Percentiles rank a stretch among this genome's conserved stretches.
phyloP scores from a whole-genome alignment of 1,284 basidiomycete genomes.

The Trichosporon sp. region DNA sequence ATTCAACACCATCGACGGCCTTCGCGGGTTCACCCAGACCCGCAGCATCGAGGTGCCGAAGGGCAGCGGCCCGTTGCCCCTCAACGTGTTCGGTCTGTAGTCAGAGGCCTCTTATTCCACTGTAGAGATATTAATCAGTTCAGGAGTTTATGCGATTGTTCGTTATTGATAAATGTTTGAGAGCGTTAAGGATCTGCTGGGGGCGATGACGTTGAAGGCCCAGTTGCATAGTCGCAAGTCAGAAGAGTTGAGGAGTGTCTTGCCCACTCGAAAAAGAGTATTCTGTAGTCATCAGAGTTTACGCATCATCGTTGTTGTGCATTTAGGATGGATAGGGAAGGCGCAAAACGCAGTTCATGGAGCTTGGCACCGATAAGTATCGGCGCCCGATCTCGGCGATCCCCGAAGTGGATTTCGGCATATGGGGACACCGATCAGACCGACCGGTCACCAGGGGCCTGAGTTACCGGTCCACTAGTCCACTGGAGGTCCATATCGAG shows the following conservation, averaged over 20 bases:
- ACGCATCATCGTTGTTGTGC: not conserved
- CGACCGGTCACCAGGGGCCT: not conserved
- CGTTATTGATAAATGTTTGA: too few relatives aligned
- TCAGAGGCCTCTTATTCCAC: not conserved
- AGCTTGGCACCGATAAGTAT: not conserved
- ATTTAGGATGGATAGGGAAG: not conserved
- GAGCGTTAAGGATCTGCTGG: too few relatives aligned
- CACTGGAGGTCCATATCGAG: not conserved
- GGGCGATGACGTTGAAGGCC: too few relatives aligned
- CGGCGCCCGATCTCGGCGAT: not conserved
- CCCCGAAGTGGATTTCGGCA: not conserved
- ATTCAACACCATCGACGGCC: slow-evolving; percentile 30
- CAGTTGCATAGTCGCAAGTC: too few relatives aligned
- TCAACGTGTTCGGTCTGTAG: slow-evolving; percentile 15
- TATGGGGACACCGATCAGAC: not conserved
- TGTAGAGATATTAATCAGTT: not conserved
- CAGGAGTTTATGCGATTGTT: too few relatives aligned
- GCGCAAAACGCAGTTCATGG: not conserved
- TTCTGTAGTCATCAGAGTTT: not conserved
- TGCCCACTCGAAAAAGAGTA: not conserved
- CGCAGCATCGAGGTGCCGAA: slow-evolving; percentile 14
- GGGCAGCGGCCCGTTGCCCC: slow-evolving; percentile 6
- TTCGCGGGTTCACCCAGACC: slow-evolving; percentile 18
- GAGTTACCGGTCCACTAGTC: not conserved
- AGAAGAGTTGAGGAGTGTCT: not conserved